Evolutionary conservation across 179 eudicot species (phyloP), one percentile per base, ranked within the genome.

Genomic region (Vitellaria paradoxa): DNA sequence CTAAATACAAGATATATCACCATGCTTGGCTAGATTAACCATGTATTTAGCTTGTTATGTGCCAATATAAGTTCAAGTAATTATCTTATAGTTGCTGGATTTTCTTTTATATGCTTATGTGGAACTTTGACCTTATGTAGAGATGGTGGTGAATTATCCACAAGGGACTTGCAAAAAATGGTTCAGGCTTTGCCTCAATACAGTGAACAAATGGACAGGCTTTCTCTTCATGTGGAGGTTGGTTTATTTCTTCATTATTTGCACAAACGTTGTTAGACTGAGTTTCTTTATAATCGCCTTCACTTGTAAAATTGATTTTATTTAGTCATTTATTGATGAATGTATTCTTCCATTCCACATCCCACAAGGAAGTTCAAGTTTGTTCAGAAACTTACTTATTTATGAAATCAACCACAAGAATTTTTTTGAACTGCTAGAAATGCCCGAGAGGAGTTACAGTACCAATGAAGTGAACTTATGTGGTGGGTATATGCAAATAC

Each of bases 181-280:
- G 98, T 96, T 75, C 98, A 93, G 87, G 98, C 98, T 79, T 85
- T 96, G 84, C 99, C 99, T 37, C 91, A 94, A 63, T 96, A 96
- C 74, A 91, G 90, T 65, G 98, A 96, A 84, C 92, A 88, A 78
- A 90, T 90, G 91, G 96, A 91, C 23, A 93, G 82, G 79, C 93
- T 96, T 77, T 90, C 99, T 78, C 73, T 87, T 79, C 99, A 96
- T 79, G 99, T 96, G 68, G 96, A 91, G 98, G 98, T 93, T 69
- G 70, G 83, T 70, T 74, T 60, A 50, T 73, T 76, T 60, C 59
- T 78, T 73, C 21, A 17, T 75, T 18, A 68, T 7, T 20, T 66
- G 12, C 30, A 23, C 21, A 37, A 45, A 40, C 21, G 40, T n/a
- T 72, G 18, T 20, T 37, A 52, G 57, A 72, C 21, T 53, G 23